Evolutionary conservation across 2,329 filamentous ascomycete species (phyloP).

Genomic region (Xylariales sp.): DNA sequence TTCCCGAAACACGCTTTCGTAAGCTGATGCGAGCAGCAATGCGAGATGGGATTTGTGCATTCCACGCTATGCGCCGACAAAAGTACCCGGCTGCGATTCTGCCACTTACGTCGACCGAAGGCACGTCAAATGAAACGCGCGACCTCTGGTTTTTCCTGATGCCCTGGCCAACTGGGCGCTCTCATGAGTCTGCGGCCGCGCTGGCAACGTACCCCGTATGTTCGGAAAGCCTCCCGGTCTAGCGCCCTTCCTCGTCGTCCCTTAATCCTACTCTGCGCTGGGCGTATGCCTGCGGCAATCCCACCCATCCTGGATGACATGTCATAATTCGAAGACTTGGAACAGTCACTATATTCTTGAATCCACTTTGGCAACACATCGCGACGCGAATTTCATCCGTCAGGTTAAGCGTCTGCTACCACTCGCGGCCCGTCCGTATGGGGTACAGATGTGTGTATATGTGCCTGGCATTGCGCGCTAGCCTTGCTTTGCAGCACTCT

Average conservation of each 20-base stretch:
- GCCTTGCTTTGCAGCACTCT: constrained; percentile 20
- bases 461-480: constrained; percentile 20
- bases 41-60: no score
- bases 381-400: not conserved
- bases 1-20: no score
- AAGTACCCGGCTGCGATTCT: not conserved
- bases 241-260: constrained; percentile 1
- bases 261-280: constrained; percentile 5
- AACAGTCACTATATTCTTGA: not conserved
- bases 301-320: constrained; percentile 1
- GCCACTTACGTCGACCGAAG: not conserved
- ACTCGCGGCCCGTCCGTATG: constrained; percentile 9
- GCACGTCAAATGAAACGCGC: constrained; percentile 1
- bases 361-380: not conserved
- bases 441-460: constrained; percentile 16
- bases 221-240: constrained; percentile 7
- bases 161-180: no score
- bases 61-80: no score
- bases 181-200: no score
- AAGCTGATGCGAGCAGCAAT: no score
- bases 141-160: no score
- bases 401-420: not conserved
- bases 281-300: constrained; percentile 4
- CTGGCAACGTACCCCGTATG: constrained; percentile 1
- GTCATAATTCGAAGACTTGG: constrained; percentile 1